A percentile compares a stretch with the other conserved stretches of the same genome.
These are phyloP conservation scores for Naematelia aurantialba DNA, from an alignment of 768 basidiomycete species.

Conservation along the genomic window DNA sequence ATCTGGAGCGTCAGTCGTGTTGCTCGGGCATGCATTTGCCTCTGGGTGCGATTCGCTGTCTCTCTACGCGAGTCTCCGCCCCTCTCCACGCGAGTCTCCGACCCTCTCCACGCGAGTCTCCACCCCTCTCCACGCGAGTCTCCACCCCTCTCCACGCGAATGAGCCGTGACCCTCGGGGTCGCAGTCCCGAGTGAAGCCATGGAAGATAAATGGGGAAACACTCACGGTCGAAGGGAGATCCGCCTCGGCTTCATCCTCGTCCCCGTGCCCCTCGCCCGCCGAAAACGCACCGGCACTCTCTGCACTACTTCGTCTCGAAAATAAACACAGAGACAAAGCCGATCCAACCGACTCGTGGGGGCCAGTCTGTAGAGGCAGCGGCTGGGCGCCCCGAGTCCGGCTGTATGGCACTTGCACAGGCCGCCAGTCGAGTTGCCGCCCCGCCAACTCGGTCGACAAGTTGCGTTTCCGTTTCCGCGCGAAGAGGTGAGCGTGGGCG, in stretches of 20 bases:
- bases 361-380: too few relatives aligned
- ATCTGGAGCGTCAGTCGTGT: too few relatives aligned
- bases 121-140: too few relatives aligned
- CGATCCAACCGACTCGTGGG: too few relatives aligned
- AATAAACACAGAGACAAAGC: not conserved
- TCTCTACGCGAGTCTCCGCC: too few relatives aligned
- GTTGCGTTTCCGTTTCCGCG: not conserved
- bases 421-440: not conserved
- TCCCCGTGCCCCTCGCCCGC: not conserved
- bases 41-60: too few relatives aligned
- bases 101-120: too few relatives aligned
- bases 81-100: too few relatives aligned
- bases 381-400: not conserved
- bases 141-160: too few relatives aligned
- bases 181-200: not conserved
- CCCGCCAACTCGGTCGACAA: not conserved
- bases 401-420: not conserved
- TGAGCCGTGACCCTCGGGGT: too few relatives aligned
- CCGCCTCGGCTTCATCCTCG: not conserved
- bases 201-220: not conserved
- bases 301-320: not conserved
- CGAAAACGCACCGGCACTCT: not conserved
- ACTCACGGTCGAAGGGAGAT: not conserved
- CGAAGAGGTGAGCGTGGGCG: too few relatives aligned
- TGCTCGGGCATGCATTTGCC: too few relatives aligned